phyloP scores from a whole-genome alignment of 768 basidiomycete species.

The Mycena capillaripes region DNA sequence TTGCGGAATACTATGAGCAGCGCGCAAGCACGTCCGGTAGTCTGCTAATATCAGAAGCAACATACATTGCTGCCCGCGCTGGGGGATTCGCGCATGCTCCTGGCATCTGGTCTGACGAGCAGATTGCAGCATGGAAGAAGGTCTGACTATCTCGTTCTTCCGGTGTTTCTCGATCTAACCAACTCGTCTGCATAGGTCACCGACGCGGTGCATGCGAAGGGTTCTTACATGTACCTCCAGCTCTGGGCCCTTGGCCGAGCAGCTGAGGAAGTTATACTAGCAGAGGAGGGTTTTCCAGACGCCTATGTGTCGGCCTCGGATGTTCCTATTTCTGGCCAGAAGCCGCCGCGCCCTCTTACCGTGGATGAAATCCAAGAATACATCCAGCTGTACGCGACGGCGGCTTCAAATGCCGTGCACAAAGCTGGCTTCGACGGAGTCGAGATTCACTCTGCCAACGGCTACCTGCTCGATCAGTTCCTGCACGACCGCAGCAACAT shows the following conservation, averaged over 20 bases:
- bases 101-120: constrained; percentile 58
- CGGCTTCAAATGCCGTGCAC: constrained; percentile 59
- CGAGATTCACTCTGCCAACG: constrained; percentile 57
- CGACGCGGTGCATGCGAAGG: constrained; percentile 36
- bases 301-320: constrained; percentile 45
- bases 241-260: constrained; percentile 63
- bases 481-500: constrained; percentile 56
- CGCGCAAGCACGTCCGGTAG: constrained; percentile 45
- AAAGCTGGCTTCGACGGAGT: constrained; percentile 70
- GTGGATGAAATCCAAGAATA: constrained; percentile 51
- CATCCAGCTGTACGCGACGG: constrained; percentile 57
- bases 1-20: constrained; percentile 46
- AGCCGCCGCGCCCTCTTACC: constrained; percentile 45
- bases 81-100: constrained; percentile 51
- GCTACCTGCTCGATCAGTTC: constrained; percentile 61
- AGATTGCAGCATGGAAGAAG: constrained; percentile 61
- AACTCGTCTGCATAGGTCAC: constrained; percentile 12
- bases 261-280: constrained; percentile 42
- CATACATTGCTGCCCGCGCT: constrained; percentile 47
- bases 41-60: constrained; percentile 55
- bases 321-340: constrained; percentile 25
- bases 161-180: not conserved
- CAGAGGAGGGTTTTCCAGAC: constrained; percentile 38
- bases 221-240: constrained; percentile 57
- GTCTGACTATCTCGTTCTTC: constrained; percentile 39